Base-by-base conservation (phyloP, 108 stramenopile species). In the Skeletonema tropicum region DNA sequence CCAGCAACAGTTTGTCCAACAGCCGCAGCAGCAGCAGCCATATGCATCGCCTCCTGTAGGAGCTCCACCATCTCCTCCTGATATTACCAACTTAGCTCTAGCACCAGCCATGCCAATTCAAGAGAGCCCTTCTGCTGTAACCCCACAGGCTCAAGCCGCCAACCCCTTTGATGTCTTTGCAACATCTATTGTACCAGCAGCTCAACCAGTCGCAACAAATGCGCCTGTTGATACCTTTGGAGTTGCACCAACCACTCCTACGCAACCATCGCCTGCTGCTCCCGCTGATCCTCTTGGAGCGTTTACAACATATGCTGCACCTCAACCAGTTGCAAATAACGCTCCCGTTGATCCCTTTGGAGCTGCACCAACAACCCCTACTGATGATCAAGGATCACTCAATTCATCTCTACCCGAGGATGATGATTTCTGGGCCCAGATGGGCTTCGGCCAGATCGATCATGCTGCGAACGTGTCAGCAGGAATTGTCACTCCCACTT, bases 91-190 rank as follows among this genome's bases (percentile, higher is more conserved):
- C 9, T 21, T 52, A 7, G 5, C 49, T 23, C 49, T 23, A 9
- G 49, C 41, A 42, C 41, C 41, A 15, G 13, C 14, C 41, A 42
- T 71, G 67, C 45, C 42, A 38, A 7, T 45, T 46, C 42, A 46
- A 41, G 1, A 58, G 5, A 17, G n/a, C n/a, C n/a, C 21, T 14
- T 25, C 58, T 29, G 59, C 39, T 59, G 25, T 38, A n/a, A 31
- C 68, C 36, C 57, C 57, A 1, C 59, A 38, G 19, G 21, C 21
- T 58, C 57, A 42, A 35, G 31, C 13, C 17, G 35, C 11, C 2
- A 63, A 70, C 45, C 76, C 69, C 39, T 70, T 77, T 33, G 64
- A 64, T 66, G 46, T 77, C n/a, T 71, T 77, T 48, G 69, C 26
- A 41, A 12, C 41, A 8, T 6, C 66, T 15, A 29, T 14, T 26